Percentiles rank a stretch among this genome's conserved stretches.
Conservation (phyloP, 192 early-diverging fungal species). For the Coemansia sp. region DNA sequence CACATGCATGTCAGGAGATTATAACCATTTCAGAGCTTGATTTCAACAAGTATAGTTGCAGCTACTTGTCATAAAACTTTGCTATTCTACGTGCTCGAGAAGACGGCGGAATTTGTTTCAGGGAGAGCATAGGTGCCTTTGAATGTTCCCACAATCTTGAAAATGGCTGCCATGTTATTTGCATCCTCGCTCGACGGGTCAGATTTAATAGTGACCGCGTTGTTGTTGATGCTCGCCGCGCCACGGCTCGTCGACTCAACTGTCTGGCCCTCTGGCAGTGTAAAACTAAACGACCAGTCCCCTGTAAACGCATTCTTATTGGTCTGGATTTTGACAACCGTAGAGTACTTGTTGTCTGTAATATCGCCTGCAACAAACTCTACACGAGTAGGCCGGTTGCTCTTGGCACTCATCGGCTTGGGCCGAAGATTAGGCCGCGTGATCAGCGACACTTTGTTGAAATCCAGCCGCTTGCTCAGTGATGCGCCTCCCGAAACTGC, state of each 20-base stretch:
- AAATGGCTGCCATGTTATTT: conserved; percentile 46
- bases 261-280: conserved; percentile 36
- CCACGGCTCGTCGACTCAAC: conserved; percentile 44
- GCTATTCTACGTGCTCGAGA: conserved; percentile 14
- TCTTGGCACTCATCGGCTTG: conserved; percentile 30
- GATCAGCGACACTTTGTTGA: conserved; percentile 24
- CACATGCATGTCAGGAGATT: too few species aligned
- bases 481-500: conserved; percentile 27
- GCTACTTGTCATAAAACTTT: not conserved
- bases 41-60: not conserved
- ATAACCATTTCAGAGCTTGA: conserved; percentile 4
- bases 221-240: conserved; percentile 15
- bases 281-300: conserved; percentile 47
- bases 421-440: conserved; percentile 32
- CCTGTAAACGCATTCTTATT: conserved; percentile 39
- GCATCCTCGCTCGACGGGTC: conserved; percentile 21
- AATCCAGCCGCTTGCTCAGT: conserved; percentile 31
- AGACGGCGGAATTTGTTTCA: conserved; percentile 25
- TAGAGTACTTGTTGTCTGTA: conserved; percentile 31
- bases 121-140: conserved; percentile 33
- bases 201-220: conserved; percentile 37
- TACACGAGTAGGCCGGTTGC: conserved; percentile 42
- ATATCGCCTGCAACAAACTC: conserved; percentile 43
- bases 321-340: conserved; percentile 48
- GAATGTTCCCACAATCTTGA: conserved; percentile 40